Percentiles rank a stretch among this genome's conserved stretches.
Conservation (phyloP, 2,329 filamentous ascomycete species). For the Aspergillus novoparasiticus region DNA sequence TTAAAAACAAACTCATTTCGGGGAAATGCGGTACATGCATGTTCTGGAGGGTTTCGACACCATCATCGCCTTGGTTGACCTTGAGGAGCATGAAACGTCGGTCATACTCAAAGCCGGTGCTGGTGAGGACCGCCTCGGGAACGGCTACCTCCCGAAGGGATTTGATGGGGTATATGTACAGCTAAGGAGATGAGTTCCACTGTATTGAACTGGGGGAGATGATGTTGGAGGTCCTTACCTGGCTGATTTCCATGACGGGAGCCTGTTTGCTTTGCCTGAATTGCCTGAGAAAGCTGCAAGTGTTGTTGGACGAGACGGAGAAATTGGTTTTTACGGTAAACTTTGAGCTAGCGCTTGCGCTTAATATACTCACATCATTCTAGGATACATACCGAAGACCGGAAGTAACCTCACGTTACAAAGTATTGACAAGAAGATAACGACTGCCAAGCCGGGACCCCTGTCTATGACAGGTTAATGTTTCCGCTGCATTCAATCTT, state of each 20-base stretch:
- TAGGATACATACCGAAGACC: not conserved
- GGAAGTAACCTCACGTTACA: not conserved
- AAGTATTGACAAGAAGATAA: not conserved
- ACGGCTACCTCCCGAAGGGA: constrained; percentile 66
- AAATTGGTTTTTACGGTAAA: not conserved
- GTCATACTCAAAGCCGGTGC: constrained; percentile 67
- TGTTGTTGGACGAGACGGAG: not conserved
- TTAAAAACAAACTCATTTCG: constrained; percentile 66
- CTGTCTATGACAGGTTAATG: not conserved
- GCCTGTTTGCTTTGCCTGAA: not conserved
- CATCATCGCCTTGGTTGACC: constrained; percentile 38
- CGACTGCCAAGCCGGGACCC: not conserved
- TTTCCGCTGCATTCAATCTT: not conserved
- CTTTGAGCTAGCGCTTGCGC: no score
- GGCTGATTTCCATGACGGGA: constrained; percentile 41
- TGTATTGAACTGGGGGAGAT: not conserved
- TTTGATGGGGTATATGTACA: constrained; percentile 76
- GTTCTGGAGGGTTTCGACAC: constrained; percentile 46
- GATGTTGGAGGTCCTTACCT: constrained; percentile 32
- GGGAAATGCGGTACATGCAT: constrained; percentile 63
- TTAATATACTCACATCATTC: not conserved
- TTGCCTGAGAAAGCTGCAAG: not conserved
- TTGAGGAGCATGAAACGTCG: constrained; percentile 71
- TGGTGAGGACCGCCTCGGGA: constrained; percentile 55
- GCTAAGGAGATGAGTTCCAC: constrained; percentile 38